Base-by-base conservation (phyloP, 495 filamentous ascomycete species). In the Tuber microsphaerosporum region DNA sequence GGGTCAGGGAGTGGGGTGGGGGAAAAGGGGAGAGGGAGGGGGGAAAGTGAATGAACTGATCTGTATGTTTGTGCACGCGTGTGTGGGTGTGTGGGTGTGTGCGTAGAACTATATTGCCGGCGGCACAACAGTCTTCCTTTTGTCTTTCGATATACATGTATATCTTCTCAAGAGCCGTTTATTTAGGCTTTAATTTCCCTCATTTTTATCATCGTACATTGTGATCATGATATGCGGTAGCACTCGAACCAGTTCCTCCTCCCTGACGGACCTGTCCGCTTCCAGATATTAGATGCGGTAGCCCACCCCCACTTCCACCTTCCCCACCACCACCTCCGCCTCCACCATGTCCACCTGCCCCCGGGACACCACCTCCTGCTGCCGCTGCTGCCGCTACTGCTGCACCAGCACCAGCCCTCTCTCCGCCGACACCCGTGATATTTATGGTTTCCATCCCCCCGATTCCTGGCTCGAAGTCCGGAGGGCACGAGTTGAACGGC, bases 401-500 rank as follows among this genome's bases (percentile, higher is more conserved):
- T 44, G 69, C 71, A 45, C 69, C 71, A 46, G 48, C 70, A 22
- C 75, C 79, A 69, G 48, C 48, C 41, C 79, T 72, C n/a, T 45
- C 78, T 75, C 80, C 75, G 46, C 74, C 76, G 34, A 68, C 74
- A 45, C 73, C 72, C 74, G 77, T 77, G 72, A 82, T 75, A 74
- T 74, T 73, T 51, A 81, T 42, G 42, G 70, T 69, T 48, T 56
- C 71, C 71, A 79, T 74, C 22, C 87, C 37, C 89, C 89, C 72
- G 92, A 92, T 77, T 93, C 91, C 84, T 94, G 89, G 81, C 72
- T 81, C 80, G 46, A 79, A 79, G 65, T 76, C 71, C 14, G 76
- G 80, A 61, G 80, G 79, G 44, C 79, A 75, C 20, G 80, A 81
- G 74, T 97, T 97, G 85, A 97, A 97, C 3, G 94, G 94, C 85